Evolutionary conservation across 2,329 filamentous ascomycete genomes (phyloP), one percentile per base, ranked within the genome.

Genomic region (Chalaropsis thielavioides): DNA sequence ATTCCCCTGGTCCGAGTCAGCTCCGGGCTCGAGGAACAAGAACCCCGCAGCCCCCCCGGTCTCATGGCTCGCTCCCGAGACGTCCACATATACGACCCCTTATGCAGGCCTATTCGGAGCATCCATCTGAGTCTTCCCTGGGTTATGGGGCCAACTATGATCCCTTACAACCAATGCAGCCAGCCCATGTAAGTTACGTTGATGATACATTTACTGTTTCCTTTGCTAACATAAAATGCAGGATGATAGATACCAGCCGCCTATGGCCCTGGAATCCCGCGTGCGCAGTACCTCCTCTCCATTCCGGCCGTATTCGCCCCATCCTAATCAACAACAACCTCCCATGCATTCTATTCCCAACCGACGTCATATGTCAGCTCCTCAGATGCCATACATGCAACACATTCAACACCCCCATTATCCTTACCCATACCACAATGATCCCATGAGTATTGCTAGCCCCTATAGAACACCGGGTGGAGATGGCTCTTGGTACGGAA

Each of bases 351-450:
- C 22, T 41, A 24, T 41, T 10, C 41, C 61, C 10, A 46, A 40
- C 31, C 54, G 41, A 27, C 61, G 49, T 6, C 64, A 65, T n/a
- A 66, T 61, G 51, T 63, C 60, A 41, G 61, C 60, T 40, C 64
- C 62, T 17, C 49, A 54, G 15, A 43, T 51, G 17, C 27, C 40
- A 13, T 65, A 44, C n/a, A 61, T 65, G 59, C 59, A 41, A 6
- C 64, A 38, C 19, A 54, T 65, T 44, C 64, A 41, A n/a, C 64
- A 51, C 13, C 43, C 27, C n/a, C 31, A 51, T 17, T 61, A 56
- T 54, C 24, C 58, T 15, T 65, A 61, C 15, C 19, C 41, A n/a
- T 64, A 64, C 41, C 40, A 5, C 15, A 27, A 27, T 31, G 41
- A 31, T 27, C 41, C 58, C 10, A 43, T 43, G 15, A n/a, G 19